Percentiles rank a stretch among this genome's conserved stretches.
Evolutionary conservation across 2,329 filamentous ascomycete genomes (phyloP).

Genomic region (Dryadomyces quercivorus): DNA sequence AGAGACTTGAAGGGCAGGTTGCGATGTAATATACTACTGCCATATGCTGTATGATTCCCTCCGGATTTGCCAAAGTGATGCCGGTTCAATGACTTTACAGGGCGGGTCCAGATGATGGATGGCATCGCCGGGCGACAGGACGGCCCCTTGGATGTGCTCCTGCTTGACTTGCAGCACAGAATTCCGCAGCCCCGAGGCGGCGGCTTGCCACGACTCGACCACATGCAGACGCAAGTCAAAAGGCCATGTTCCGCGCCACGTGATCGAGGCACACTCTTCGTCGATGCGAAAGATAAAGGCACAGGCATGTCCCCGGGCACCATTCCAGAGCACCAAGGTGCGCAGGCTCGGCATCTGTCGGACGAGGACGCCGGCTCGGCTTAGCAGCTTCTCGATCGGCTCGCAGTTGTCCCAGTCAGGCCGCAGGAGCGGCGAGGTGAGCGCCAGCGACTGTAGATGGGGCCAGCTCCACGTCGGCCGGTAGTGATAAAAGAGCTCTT

Average conservation of each 20-base stretch:
- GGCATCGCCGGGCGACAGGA: slow-evolving; percentile 20
- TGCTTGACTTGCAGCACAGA: slow-evolving; percentile 14
- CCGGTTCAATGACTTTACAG: slow-evolving; percentile 19
- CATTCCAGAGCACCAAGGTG: slow-evolving; percentile 23
- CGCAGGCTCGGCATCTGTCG: slow-evolving; percentile 19
- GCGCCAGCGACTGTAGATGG: slow-evolving; percentile 19
- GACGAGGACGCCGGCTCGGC: slow-evolving; percentile 13
- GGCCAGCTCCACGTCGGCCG: slow-evolving; percentile 16
- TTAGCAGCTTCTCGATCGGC: slow-evolving; percentile 15
- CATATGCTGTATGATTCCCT: slow-evolving; percentile 13
- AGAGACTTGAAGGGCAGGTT: neutral
- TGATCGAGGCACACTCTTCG: slow-evolving; percentile 14
- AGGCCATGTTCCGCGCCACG: slow-evolving; percentile 22
- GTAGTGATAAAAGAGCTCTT: slow-evolving; percentile 17
- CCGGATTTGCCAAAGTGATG: slow-evolving; percentile 22
- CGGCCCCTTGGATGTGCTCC: slow-evolving; percentile 12
- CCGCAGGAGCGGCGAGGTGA: slow-evolving; percentile 20
- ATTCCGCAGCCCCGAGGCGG: slow-evolving; percentile 11
- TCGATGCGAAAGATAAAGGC: slow-evolving; percentile 20
- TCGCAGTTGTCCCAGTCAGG: slow-evolving; percentile 6
- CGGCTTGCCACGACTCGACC: slow-evolving; percentile 15
- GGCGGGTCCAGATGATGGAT: slow-evolving; percentile 19
- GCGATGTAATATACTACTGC: slow-evolving; percentile 2
- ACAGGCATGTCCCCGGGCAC: slow-evolving; percentile 17
- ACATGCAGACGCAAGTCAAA: slow-evolving; percentile 15